Conservation (phyloP, 306 rosid genomes). For the Pyrus bretschneideri region DNA sequence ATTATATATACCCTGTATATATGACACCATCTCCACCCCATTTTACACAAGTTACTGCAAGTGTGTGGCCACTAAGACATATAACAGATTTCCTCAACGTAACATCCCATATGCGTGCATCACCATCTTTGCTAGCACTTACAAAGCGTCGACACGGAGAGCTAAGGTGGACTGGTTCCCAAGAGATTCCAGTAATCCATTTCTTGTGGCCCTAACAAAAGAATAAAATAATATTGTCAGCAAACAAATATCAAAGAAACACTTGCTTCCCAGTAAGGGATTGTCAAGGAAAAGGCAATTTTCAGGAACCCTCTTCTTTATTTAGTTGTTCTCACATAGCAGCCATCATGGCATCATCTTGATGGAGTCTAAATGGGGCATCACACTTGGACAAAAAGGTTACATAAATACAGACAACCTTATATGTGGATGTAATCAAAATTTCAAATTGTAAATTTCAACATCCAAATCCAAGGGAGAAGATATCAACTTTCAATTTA, state of each 20-base stretch:
- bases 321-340: background rate
- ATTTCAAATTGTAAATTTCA: background rate
- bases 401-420: background rate
- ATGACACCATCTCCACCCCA: slow-evolving; percentile 99
- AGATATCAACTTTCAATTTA: background rate
- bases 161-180: slow-evolving; percentile 89
- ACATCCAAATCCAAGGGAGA: background rate
- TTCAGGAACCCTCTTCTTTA: background rate
- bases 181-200: slow-evolving; percentile 92
- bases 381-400: background rate
- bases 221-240: background rate
- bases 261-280: background rate
- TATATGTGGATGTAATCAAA: background rate
- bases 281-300: background rate
- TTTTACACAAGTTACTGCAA: slow-evolving; percentile 84
- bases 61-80: slow-evolving; percentile 80
- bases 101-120: slow-evolving; percentile 93
- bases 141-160: slow-evolving; percentile 91
- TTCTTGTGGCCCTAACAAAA: slow-evolving; percentile 78
- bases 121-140: slow-evolving; percentile 97
- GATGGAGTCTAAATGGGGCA: too few species aligned
- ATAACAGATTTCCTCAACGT: slow-evolving; percentile 53
- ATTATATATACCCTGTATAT: slow-evolving; percentile 67
- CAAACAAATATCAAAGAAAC: background rate
- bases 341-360: background rate